phyloP scores from a whole-genome alignment of 805 yeast genomes.

The Yamadazyma phyllophila region DNA sequence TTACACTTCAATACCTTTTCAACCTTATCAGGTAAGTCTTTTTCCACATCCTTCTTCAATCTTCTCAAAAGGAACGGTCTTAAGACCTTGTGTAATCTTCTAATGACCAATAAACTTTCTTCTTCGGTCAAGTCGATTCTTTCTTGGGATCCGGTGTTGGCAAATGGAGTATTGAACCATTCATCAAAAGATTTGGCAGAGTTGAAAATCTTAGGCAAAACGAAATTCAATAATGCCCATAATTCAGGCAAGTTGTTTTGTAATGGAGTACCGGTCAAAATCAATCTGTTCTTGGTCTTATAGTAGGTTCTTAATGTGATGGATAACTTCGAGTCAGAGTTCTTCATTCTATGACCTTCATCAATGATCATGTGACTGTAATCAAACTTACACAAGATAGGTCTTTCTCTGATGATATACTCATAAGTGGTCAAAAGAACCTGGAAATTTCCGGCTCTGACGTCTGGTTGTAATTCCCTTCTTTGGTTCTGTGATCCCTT shows the following conservation, averaged over 20 bases:
- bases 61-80: conserved; percentile 83
- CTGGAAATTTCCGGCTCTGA: conserved; percentile 68
- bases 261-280: conserved; percentile 84
- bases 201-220: conserved; percentile 78
- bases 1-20: conserved; percentile 81
- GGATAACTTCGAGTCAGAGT: conserved; percentile 71
- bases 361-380: conserved; percentile 89
- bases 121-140: conserved; percentile 80
- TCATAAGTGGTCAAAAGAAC: conserved; percentile 80
- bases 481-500: conserved; percentile 78
- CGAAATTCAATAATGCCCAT: conserved; percentile 82
- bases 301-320: conserved; percentile 68
- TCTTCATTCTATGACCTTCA: conserved; percentile 90
- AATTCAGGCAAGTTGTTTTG: conserved; percentile 83
- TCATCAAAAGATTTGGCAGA: conserved; percentile 85
- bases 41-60: conserved; percentile 83
- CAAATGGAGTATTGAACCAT: conserved; percentile 89
- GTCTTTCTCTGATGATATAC: conserved; percentile 75
- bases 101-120: conserved; percentile 75
- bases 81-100: conserved; percentile 83
- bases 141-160: conserved; percentile 80
- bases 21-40: conserved; percentile 79
- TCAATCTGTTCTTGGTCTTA: conserved; percentile 71
- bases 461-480: conserved; percentile 60
- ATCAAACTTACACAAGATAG: conserved; percentile 61